Percentiles rank a stretch among this genome's conserved stretches.
phyloP scores from a whole-genome alignment of 148 eudicot species.

The Vaccinium corymbosum region DNA sequence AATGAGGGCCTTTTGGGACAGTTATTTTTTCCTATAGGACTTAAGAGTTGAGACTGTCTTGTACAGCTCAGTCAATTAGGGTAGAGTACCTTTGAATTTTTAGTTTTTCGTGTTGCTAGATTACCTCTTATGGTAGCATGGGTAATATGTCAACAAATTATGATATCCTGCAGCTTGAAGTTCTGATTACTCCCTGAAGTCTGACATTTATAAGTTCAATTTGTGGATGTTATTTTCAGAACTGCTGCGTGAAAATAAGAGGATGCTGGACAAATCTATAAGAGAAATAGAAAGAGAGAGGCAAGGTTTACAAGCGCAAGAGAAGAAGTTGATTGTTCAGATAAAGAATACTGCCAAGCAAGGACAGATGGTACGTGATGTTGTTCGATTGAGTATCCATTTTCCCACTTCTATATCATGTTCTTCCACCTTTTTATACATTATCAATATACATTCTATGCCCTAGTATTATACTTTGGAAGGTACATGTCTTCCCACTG shows the following conservation, averaged over 20 bases:
- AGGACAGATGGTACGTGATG: slow-evolving; percentile 85
- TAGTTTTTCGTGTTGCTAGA: neutral
- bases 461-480: neutral
- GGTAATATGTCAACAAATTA: neutral
- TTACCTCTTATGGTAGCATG: neutral
- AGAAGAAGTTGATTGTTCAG: slow-evolving; percentile 86
- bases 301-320: slow-evolving; percentile 92
- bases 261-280: slow-evolving; percentile 97
- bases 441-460: too few species aligned
- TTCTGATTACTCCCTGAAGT: neutral
- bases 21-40: neutral
- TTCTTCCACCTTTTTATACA: neutral
- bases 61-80: neutral
- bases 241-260: slow-evolving; percentile 90
- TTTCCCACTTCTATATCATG: neutral
- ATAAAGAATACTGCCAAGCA: slow-evolving; percentile 98
- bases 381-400: neutral
- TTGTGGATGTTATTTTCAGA: slow-evolving; percentile 40
- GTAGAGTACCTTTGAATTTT: neutral
- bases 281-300: slow-evolving; percentile 96
- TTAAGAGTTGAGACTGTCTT: neutral
- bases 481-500: neutral
- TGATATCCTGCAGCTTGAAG: neutral
- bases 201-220: neutral
- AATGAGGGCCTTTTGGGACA: neutral